Conservation (phyloP, 305 asterid genomes). For the Striga hermonthica region DNA sequence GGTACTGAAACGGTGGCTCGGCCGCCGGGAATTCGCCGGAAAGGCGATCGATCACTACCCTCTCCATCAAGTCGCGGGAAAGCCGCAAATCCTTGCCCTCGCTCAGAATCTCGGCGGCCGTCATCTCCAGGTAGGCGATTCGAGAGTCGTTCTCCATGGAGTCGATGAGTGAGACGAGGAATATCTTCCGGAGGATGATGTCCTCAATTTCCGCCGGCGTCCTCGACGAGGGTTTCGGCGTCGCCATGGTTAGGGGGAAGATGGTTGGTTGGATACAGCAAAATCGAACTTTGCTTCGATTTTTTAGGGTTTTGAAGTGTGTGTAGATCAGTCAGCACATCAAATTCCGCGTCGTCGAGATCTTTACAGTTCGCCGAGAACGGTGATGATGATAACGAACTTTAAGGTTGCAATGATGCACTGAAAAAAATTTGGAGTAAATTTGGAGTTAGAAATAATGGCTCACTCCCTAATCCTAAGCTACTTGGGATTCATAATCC, state of each 20-base stretch:
- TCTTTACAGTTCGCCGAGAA: no score
- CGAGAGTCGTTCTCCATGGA: slow-evolving; percentile 72
- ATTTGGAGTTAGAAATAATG: no score
- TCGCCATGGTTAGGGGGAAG: slow-evolving; percentile 46
- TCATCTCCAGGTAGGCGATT: slow-evolving; percentile 61
- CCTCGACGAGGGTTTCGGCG: slow-evolving; percentile 49
- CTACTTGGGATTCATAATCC: no score
- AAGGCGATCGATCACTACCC: slow-evolving; percentile 78
- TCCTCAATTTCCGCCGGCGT: slow-evolving; percentile 89
- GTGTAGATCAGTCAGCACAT: no score
- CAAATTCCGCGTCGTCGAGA: no score
- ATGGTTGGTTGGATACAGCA: slow-evolving; percentile 60
- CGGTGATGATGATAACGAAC: no score
- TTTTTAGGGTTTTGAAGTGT: no score
- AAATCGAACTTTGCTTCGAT: no score
- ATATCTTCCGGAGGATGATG: slow-evolving; percentile 75
- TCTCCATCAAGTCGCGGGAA: slow-evolving; percentile 73
- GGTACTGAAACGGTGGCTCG: slow-evolving; percentile 74
- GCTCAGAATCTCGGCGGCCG: slow-evolving; percentile 87
- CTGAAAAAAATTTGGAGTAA: no score
- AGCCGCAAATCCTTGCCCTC: slow-evolving; percentile 73
- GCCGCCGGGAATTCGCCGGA: slow-evolving; percentile 61
- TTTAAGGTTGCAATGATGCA: no score
- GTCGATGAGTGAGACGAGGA: slow-evolving; percentile 66
- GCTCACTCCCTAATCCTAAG: no score